Evolutionary conservation across 768 basidiomycete species (phyloP), one percentile per base, ranked within the genome.

Genomic region (Kwoniella newhampshirensis): DNA sequence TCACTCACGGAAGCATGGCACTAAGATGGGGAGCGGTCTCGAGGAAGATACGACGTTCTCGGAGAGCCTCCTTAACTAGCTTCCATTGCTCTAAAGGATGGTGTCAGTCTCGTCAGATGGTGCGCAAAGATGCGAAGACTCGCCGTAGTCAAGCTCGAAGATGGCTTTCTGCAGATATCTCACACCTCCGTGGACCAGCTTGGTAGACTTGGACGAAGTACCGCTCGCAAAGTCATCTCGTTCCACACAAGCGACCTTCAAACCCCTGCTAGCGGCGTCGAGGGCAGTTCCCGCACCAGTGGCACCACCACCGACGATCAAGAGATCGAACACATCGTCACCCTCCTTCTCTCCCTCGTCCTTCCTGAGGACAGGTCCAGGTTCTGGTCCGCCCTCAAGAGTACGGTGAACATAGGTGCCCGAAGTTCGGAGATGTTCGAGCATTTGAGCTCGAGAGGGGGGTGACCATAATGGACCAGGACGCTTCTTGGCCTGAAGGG

Each of bases 161-260:
- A 97, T 83, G 2, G 94, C 94, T 73, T 98, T 99, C 71, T 99
- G 94, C 11, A 99, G 84, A 77, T 99, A 99, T 1, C 94, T 85
- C 2, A 98, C 94, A 36, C 94, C 94, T 15, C 94, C 94, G 78
- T 99, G 96, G 0, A 99, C 94, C 50, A 99, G 86, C 75, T 99
- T 98, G 1, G 96, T 98, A 7, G 91, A 92, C 73, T 98, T 98
- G 5, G 91, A 94, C 0, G 91, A 94, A 0, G 94, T 96, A 17
- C 93, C 93, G 21, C 89, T 83, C 66, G 86, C 84, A 62, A 94
- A 99, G 74, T 99, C 94, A 62, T 89, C 88, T 43, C 91, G 79
- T 69, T 99, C 94, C 0, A 97, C 92, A 57, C 98, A 79, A 0
- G 90, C 94, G 13, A 98, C 94, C 72, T 85, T 89, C 41, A 99